phyloP scores from a whole-genome alignment of 352 stramenopile species.

The Phytopythium oedochilum region DNA sequence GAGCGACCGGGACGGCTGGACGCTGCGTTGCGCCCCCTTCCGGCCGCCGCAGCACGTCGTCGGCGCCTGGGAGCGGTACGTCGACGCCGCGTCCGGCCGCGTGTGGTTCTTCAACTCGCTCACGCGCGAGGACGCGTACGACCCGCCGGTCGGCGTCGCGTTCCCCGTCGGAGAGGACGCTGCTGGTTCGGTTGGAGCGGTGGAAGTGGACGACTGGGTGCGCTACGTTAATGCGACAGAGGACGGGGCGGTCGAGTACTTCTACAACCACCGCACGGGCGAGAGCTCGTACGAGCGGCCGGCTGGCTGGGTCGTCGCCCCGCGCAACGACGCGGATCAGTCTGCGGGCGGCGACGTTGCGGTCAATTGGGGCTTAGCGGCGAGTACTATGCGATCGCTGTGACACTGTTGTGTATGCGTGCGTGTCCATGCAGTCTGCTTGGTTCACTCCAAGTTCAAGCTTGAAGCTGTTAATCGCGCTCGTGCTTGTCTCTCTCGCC shows the following conservation, averaged over 20 bases:
- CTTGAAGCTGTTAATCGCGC: too few species aligned
- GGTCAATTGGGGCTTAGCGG: neutral
- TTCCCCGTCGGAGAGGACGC: neutral
- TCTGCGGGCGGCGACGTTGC: too few species aligned
- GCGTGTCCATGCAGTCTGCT: neutral
- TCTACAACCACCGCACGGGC: conserved; percentile 4
- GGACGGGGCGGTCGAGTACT: neutral
- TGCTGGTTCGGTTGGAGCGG: too few species aligned
- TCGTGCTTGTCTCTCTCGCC: neutral
- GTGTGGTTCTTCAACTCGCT: conserved; percentile 76
- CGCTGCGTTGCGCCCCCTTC: conserved; percentile 45
- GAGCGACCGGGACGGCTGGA: conserved; percentile 83
- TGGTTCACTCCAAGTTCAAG: neutral
- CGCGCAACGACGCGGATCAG: neutral
- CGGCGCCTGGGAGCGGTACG: conserved; percentile 57
- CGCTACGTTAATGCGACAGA: neutral
- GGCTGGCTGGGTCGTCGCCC: neutral
- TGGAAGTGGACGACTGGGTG: neutral
- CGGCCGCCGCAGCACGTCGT: conserved; percentile 37
- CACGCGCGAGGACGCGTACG: conserved; percentile 56
- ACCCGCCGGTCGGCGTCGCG: conserved; percentile 10
- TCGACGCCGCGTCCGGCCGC: conserved; percentile 29
- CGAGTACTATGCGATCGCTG: too few species aligned
- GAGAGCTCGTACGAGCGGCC: conserved; percentile 6
- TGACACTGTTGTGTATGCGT: too few species aligned